These are phyloP conservation scores for Tausonia pullulans DNA, from an alignment of 1,284 basidiomycete genomes.

Conservation along the genomic window DNA sequence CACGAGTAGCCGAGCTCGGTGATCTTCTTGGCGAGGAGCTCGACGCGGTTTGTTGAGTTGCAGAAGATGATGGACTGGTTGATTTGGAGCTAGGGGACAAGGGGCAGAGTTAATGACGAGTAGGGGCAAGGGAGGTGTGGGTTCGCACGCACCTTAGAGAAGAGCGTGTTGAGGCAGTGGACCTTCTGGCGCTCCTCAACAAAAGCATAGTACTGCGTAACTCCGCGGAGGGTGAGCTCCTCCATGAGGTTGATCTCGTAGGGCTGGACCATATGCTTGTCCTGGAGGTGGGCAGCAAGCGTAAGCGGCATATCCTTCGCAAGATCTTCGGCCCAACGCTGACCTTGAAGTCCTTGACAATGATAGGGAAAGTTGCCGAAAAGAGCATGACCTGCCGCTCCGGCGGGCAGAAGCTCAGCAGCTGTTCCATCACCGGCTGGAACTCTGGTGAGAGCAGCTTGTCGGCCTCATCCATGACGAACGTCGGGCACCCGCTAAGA, in stretches of 20 bases:
- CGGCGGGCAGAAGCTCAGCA: slow-evolving; percentile 72
- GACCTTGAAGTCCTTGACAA: slow-evolving; percentile 98
- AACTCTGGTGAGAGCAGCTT: slow-evolving; percentile 97
- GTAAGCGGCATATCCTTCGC: not conserved
- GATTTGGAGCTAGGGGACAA: slow-evolving; percentile 80
- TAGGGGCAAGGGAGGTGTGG: slow-evolving; percentile 18
- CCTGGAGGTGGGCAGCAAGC: slow-evolving; percentile 41
- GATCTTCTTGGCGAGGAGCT: slow-evolving; percentile 96
- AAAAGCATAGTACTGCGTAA: slow-evolving; percentile 98
- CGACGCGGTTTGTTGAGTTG: slow-evolving; percentile 98
- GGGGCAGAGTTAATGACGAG: slow-evolving; percentile 18
- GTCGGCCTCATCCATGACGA: slow-evolving; percentile 99
- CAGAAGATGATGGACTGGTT: slow-evolving; percentile 99
- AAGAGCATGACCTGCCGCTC: slow-evolving; percentile 97
- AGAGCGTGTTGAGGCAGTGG: slow-evolving; percentile 94
- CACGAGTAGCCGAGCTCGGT: slow-evolving; percentile 98
- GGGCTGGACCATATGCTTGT: slow-evolving; percentile 93
- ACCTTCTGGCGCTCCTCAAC: slow-evolving; percentile 99
- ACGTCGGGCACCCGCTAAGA: slow-evolving; percentile 85
- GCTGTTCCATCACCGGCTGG: slow-evolving; percentile 94
- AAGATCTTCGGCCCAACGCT: slow-evolving; percentile 19
- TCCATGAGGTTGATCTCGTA: slow-evolving; percentile 99
- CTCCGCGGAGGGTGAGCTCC: slow-evolving; percentile 94
- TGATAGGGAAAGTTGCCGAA: slow-evolving; percentile 96
- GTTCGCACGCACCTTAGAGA: slow-evolving; percentile 62